Conservation (phyloP, 305 asterid genomes). For the Ajuga reptans region DNA sequence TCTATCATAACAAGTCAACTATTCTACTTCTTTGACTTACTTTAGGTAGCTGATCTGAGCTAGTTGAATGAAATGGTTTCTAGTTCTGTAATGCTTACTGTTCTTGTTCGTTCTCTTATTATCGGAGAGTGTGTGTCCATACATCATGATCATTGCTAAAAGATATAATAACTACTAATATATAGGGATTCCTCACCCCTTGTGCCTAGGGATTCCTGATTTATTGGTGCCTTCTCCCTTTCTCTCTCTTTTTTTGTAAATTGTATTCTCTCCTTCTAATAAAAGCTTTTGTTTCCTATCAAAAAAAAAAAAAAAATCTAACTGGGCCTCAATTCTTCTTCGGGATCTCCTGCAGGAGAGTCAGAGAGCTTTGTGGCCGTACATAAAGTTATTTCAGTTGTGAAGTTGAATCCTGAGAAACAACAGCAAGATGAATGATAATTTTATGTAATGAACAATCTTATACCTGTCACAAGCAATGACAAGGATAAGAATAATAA, state of each 20-base stretch:
- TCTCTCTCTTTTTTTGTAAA: too few species aligned
- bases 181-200: too few species aligned
- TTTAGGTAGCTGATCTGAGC: background rate
- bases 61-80: background rate
- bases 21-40: background rate
- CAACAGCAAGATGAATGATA: background rate
- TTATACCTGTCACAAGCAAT: background rate
- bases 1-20: background rate
- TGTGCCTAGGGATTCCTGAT: too few species aligned
- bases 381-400: background rate
- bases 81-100: background rate
- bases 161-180: background rate
- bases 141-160: background rate
- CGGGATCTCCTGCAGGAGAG: background rate
- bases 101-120: background rate
- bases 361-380: slow-evolving; percentile 6
- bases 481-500: too few species aligned
- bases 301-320: too few species aligned
- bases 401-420: slow-evolving; percentile 7
- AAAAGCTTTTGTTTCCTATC: too few species aligned
- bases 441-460: background rate
- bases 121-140: background rate
- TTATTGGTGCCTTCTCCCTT: too few species aligned
- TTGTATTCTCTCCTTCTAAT: too few species aligned
- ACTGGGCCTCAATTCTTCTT: too few species aligned